phyloP scores from a whole-genome alignment of 345 rosid species.

The Moricandia moricandioides region DNA sequence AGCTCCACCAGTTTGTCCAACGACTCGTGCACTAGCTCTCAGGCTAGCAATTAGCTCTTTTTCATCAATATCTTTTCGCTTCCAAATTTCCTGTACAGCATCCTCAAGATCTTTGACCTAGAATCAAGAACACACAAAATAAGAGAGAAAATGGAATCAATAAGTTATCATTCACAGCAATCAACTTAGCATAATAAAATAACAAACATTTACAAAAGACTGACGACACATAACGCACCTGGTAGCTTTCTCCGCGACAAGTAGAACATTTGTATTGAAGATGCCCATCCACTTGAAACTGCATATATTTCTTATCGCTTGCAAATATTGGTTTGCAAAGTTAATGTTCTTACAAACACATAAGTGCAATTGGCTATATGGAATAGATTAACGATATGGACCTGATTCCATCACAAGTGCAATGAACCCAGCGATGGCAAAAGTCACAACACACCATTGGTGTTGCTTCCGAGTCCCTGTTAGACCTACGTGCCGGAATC shows the following conservation, averaged over 20 bases:
- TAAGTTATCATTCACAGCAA: neutral
- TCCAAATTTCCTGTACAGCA: conserved; percentile 96
- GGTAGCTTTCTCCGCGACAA: conserved; percentile 95
- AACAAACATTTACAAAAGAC: conserved; percentile 1
- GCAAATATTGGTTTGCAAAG: conserved; percentile 36
- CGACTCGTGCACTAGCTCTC: conserved; percentile 65
- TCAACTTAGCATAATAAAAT: neutral
- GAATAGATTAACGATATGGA: neutral
- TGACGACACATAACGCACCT: conserved; percentile 52
- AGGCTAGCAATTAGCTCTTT: conserved; percentile 76
- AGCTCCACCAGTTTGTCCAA: conserved; percentile 53
- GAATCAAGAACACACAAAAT: no score
- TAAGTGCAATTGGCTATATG: neutral
- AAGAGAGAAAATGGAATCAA: no score
- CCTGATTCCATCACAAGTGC: neutral
- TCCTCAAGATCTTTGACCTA: conserved; percentile 84
- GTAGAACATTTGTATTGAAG: conserved; percentile 91
- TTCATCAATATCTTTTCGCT: conserved; percentile 74
- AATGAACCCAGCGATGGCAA: neutral
- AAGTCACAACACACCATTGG: neutral
- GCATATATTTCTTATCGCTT: conserved; percentile 90
- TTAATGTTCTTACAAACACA: conserved; percentile 1
- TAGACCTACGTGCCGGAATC: neutral
- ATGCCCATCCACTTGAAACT: conserved; percentile 91
- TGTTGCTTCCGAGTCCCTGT: neutral